Evolutionary conservation across 306 rosid species (phyloP).

Genomic region (Clitoria ternatea): DNA sequence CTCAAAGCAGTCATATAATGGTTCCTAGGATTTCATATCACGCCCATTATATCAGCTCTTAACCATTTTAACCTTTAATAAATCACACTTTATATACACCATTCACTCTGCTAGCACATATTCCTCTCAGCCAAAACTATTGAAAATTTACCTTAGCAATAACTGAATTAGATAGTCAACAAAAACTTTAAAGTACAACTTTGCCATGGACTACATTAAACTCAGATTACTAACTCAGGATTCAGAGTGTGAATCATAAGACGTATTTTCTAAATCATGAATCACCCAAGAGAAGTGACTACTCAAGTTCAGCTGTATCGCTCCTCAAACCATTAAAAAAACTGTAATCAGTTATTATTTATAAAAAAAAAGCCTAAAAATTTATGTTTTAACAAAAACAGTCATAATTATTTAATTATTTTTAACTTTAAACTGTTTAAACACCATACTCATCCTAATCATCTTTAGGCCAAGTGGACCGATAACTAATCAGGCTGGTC

Average conservation of each 20-base stretch:
- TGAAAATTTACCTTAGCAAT: not conserved
- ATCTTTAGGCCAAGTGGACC: not conserved
- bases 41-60: not conserved
- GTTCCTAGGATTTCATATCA: not conserved
- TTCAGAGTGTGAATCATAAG: not conserved
- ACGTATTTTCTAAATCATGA: not conserved
- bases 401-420: not conserved
- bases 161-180: not conserved
- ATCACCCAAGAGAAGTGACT: not conserved
- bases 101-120: not conserved
- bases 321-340: not conserved
- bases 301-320: not conserved
- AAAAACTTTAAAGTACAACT: not conserved
- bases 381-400: not conserved
- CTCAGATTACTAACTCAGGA: not conserved
- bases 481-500: not conserved
- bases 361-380: not conserved
- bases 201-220: not conserved
- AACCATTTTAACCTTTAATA: slow-evolving; percentile 2
- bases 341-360: not conserved
- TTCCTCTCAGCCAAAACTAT: not conserved
- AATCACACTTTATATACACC: not conserved
- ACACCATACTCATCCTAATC: not conserved
- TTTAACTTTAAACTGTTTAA: not conserved
- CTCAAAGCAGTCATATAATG: not conserved